Base-by-base conservation (phyloP, 768 basidiomycete genomes). In the Ephemerocybe angulata region DNA sequence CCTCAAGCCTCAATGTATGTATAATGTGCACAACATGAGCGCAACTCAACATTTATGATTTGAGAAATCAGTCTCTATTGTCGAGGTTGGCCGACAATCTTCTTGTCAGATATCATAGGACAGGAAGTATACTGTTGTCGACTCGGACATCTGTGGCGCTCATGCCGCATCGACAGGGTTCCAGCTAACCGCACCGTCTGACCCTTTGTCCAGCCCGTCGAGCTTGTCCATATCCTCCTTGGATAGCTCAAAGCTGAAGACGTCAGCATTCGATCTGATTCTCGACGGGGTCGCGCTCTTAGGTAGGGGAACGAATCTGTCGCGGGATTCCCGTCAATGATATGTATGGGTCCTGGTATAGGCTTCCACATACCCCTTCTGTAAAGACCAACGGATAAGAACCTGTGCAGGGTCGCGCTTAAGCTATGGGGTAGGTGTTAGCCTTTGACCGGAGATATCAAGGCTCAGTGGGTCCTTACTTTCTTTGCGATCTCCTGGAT, bases 361-460 rank as follows among this genome's bases (percentile, higher is more conserved):
- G n/a, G n/a, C n/a, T n/a, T n/a, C n/a, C n/a, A 71, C 81, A 38
- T 60, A 89, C 88, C 85, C 84, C 63, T 81, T 83, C 68, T 97
- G 94, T 35, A 98, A 71, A 28, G 91, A 94, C 91, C 93, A 97
- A 17, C 95, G 83, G 51, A 96, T 72, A 19, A 97, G 79, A 43
- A 95, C 75, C 63, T 97, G 94, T 24, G 91, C 85, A 7, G 81
- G 79, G 37, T 85, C 81, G 50, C 83, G 81, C 33, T 68, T 67
- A 58, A 83, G 69, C 85, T 90, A 57, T 27, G 27, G 6, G 33
- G 8, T 35, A 35, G 33, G 8, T 35, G 8, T 8, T 8, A 8
- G 17, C 8, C 17, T 50, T 38, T 11, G 48, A 24, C 57, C 37
- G 30, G 21, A 38, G 8, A 17, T 17, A 10, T 17, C 10, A 29